Evolutionary conservation across 305 asterid species (phyloP).

Genomic region (Stenogyne calaminthoides): DNA sequence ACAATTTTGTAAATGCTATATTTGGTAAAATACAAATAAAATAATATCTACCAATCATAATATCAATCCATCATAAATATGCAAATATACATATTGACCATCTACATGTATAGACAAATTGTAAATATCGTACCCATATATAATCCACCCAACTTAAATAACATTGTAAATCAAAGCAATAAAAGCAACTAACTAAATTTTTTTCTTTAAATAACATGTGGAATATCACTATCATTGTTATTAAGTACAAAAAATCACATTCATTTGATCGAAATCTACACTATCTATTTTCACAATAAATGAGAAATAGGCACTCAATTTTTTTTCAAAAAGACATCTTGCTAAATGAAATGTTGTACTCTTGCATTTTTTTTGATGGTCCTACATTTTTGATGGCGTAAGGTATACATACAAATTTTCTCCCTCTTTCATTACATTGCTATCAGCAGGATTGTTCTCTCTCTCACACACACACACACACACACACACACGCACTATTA

Average conservation of each 20-base stretch:
- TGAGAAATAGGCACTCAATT: background rate
- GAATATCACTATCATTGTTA: background rate
- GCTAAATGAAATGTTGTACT: background rate
- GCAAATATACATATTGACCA: background rate
- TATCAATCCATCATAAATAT: background rate
- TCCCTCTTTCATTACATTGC: slow-evolving; percentile 25
- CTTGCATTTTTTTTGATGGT: slow-evolving; percentile 22
- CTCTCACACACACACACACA: background rate
- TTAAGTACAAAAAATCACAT: background rate
- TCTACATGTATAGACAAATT: background rate
- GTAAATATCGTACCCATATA: background rate
- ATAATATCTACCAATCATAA: background rate
- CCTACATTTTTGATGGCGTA: slow-evolving; percentile 31
- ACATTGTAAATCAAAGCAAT: background rate
- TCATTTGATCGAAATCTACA: background rate
- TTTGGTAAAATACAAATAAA: background rate
- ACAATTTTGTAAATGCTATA: background rate
- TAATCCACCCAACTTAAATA: background rate
- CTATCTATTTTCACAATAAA: background rate
- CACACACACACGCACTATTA: slow-evolving; percentile 26
- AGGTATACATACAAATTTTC: slow-evolving; percentile 5
- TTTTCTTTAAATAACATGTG: background rate
- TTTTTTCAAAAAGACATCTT: background rate
- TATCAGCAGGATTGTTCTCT: slow-evolving; percentile 32
- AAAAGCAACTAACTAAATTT: background rate